Evolutionary conservation across 345 rosid species (phyloP).

Genomic region (Murraya paniculata): DNA sequence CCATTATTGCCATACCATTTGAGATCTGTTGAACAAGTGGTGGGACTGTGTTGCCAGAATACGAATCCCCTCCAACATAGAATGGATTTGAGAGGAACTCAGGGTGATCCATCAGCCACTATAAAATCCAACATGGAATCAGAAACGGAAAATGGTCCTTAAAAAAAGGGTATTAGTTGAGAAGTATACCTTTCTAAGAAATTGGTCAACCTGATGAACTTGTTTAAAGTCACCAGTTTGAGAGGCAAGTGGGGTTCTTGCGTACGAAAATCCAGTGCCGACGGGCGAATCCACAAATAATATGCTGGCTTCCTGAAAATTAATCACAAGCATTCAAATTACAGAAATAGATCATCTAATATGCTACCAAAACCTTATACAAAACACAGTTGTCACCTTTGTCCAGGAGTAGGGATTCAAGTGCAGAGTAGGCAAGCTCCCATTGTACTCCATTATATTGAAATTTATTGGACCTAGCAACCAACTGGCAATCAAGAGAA

Average conservation of each 20-base stretch:
- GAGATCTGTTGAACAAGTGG: conserved; percentile 45
- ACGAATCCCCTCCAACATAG: conserved; percentile 69
- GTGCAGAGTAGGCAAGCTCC: conserved; percentile 60
- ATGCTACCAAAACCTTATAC: not conserved
- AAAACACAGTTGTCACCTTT: conserved; percentile 30
- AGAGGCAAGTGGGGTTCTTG: conserved; percentile 33
- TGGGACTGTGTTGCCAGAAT: conserved; percentile 60
- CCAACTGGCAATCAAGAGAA: not conserved
- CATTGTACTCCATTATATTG: conserved; percentile 52
- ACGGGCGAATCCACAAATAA: conserved; percentile 72
- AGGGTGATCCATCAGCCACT: conserved; percentile 66
- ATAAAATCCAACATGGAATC: conserved; percentile 2
- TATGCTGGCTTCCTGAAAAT: conserved; percentile 55
- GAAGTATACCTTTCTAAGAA: conserved; percentile 51
- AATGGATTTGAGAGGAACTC: conserved; percentile 49
- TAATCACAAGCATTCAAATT: not conserved
- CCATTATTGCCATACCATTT: conserved; percentile 32
- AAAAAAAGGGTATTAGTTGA: not conserved
- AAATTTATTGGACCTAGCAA: conserved; percentile 61
- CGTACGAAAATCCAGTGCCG: conserved; percentile 76
- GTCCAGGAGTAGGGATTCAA: conserved; percentile 70
- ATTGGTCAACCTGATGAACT: conserved; percentile 40
- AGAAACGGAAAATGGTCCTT: not conserved
- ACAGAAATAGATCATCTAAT: not conserved
- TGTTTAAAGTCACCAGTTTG: conserved; percentile 48